phyloP scores from a whole-genome alignment of 164 flowering plant species.

The Echeveria elegans region DNA sequence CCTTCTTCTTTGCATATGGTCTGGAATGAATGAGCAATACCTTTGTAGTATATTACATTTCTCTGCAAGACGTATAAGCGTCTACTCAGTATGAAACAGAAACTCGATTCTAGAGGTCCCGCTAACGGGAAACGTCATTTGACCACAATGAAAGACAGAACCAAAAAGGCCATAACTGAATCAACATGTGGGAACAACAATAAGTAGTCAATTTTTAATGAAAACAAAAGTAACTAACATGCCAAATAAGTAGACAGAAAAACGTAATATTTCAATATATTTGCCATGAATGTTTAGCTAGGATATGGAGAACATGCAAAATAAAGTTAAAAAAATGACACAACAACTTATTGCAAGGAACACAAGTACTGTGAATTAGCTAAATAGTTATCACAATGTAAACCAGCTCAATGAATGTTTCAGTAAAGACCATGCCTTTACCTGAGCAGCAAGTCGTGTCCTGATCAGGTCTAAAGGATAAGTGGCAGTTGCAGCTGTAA shows the following conservation, averaged over 20 bases:
- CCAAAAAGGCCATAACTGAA: conserved; percentile 1
- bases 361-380: too few species aligned
- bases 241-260: neutral
- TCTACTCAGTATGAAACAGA: neutral
- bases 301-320: neutral
- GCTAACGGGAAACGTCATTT: neutral
- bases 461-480: conserved; percentile 84
- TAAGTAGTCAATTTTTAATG: conserved; percentile 12
- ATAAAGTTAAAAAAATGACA: neutral
- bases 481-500: conserved; percentile 71
- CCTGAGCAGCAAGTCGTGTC: conserved; percentile 91
- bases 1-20: conserved; percentile 78
- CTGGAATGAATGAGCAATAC: conserved; percentile 53
- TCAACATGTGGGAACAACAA: too few species aligned
- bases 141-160: neutral
- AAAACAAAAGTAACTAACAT: conserved; percentile 1
- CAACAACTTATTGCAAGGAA: too few species aligned
- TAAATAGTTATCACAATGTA: too few species aligned
- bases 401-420: neutral
- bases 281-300: neutral
- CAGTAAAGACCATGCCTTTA: conserved; percentile 12
- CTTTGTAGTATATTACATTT: conserved; percentile 52
- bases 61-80: conserved; percentile 31
- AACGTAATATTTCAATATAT: neutral
- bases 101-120: neutral